These are phyloP conservation scores for Salvia miltiorrhiza DNA, from an alignment of 257 asterid genomes.

Conservation along the genomic window DNA sequence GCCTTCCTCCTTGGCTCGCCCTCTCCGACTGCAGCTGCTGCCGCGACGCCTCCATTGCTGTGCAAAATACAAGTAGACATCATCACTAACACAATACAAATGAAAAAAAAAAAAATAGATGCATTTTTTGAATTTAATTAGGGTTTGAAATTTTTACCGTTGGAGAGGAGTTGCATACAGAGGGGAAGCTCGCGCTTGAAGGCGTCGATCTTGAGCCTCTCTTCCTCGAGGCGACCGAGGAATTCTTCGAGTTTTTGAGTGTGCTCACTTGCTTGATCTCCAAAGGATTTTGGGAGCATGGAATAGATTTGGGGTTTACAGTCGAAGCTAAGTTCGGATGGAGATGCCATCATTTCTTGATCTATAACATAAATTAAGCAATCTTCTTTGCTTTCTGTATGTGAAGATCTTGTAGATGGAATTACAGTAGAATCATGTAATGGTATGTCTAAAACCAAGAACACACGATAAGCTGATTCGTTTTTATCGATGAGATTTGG, in stretches of 20 bases:
- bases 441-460: slow-evolving; percentile 8
- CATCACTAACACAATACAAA: no score
- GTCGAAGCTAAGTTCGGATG: slow-evolving; percentile 71
- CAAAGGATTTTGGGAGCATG: slow-evolving; percentile 64
- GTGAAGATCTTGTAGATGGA: not conserved
- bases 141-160: slow-evolving; percentile 45
- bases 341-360: slow-evolving; percentile 56
- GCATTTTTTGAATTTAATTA: no score
- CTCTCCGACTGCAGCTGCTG: slow-evolving; percentile 68
- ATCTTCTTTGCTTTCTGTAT: not conserved
- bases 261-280: slow-evolving; percentile 43
- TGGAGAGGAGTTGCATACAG: slow-evolving; percentile 88
- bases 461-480: not conserved
- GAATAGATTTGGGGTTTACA: slow-evolving; percentile 71
- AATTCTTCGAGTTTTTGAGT: slow-evolving; percentile 76
- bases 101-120: no score
- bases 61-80: no score
- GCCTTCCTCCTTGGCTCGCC: slow-evolving; percentile 44
- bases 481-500: slow-evolving; percentile 10
- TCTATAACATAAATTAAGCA: slow-evolving; percentile 16
- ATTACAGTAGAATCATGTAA: not conserved
- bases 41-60: slow-evolving; percentile 91
- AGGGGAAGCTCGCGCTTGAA: slow-evolving; percentile 99
- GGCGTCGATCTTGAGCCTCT: slow-evolving; percentile 88
- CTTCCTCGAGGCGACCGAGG: slow-evolving; percentile 78